Conservation (phyloP, 2,329 filamentous ascomycete species). For the Aspergillus pseudoglaucus region DNA sequence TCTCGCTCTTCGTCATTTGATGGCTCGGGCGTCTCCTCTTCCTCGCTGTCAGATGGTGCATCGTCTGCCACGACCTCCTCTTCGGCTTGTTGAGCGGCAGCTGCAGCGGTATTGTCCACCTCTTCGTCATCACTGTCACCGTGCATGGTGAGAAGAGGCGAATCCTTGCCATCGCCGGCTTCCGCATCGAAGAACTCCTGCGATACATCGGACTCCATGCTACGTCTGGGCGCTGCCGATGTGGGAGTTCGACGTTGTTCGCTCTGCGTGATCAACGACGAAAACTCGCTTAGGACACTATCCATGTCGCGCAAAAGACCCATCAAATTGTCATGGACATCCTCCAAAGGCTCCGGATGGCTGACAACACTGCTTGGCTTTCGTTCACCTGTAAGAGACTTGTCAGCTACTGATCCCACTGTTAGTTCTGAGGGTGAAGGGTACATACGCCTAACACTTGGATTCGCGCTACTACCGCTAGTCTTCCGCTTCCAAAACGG, state of each 20-base stretch:
- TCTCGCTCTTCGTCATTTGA: constrained; percentile 26
- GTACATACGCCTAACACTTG: constrained; percentile 38
- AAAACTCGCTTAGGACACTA: constrained; percentile 74
- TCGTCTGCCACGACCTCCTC: constrained; percentile 49
- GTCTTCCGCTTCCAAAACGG: constrained; percentile 92
- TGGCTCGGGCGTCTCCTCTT: constrained; percentile 41
- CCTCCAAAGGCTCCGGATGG: constrained; percentile 51
- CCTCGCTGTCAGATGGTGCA: constrained; percentile 58
- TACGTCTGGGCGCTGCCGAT: constrained; percentile 54
- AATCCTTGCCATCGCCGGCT: constrained; percentile 50
- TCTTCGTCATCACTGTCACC: constrained; percentile 67
- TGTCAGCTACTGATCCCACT: constrained; percentile 45
- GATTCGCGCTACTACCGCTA: constrained; percentile 43
- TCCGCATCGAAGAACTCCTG: constrained; percentile 96
- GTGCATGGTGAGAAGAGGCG: constrained; percentile 69
- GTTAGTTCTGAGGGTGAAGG: constrained; percentile 43
- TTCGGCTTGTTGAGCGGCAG: constrained; percentile 48
- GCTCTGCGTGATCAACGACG: constrained; percentile 66
- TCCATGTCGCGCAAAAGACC: constrained; percentile 81
- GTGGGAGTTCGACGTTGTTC: constrained; percentile 62
- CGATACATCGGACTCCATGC: constrained; percentile 72
- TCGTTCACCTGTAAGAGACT: constrained; percentile 21
- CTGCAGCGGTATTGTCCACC: constrained; percentile 22
- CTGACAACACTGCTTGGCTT: constrained; percentile 27
- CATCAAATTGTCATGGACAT: constrained; percentile 74